These are phyloP conservation scores for Geotrichum australiense DNA, from an alignment of 1,139 yeast species.

Conservation along the genomic window DNA sequence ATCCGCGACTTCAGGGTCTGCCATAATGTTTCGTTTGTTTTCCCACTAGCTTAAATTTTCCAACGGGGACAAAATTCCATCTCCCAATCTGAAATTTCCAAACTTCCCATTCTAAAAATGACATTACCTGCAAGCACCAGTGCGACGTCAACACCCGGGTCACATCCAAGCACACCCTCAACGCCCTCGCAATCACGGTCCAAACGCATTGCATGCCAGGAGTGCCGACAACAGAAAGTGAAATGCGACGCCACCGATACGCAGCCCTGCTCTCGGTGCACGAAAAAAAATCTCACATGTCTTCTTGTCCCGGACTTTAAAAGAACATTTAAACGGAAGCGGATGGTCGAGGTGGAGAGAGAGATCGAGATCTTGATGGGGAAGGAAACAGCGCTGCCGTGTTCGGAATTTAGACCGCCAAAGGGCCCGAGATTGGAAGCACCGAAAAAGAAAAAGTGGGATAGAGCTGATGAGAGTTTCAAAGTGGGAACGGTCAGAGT, in stretches of 20 bases:
- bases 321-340: conserved; percentile 70
- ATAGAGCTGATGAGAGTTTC: neutral
- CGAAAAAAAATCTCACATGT: conserved; percentile 62
- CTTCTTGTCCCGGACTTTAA: conserved; percentile 73
- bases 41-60: no score
- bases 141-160: no score
- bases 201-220: conserved; percentile 83
- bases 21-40: no score
- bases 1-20: no score
- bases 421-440: neutral
- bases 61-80: no score
- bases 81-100: no score
- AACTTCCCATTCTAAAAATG: no score
- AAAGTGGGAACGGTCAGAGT: conserved; percentile 40
- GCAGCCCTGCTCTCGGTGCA: conserved; percentile 70
- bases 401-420: neutral
- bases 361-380: conserved; percentile 55
- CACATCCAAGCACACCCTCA: no score
- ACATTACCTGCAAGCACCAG: no score
- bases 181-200: no score
- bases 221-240: conserved; percentile 91
- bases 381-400: neutral
- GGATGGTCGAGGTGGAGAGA: conserved; percentile 75
- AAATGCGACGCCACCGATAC: conserved; percentile 77
- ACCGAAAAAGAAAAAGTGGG: neutral